Conservation (phyloP, 164 flowering plant species). For the Magnolia changhungtana region DNA sequence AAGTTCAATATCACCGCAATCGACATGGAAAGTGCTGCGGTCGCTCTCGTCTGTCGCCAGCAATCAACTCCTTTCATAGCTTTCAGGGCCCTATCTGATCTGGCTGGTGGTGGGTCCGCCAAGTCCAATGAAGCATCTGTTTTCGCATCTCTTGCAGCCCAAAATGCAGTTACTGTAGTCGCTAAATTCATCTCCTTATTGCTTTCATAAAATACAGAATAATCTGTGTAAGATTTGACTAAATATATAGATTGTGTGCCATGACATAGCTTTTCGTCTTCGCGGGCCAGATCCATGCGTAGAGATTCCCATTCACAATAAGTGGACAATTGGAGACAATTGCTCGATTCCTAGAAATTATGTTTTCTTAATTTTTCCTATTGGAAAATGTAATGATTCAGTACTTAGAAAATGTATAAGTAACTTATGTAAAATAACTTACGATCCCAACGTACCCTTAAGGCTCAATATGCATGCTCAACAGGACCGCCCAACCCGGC, state of each 20-base stretch:
- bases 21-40: constrained; percentile 40
- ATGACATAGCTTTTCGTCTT: background rate
- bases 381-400: no score
- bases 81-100: constrained; percentile 30
- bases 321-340: no score
- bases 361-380: no score
- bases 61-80: constrained; percentile 30
- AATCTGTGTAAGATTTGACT: background rate
- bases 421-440: no score
- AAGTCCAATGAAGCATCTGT: constrained; percentile 24
- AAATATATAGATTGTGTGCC: background rate
- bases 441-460: no score
- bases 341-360: no score
- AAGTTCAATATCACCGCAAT: constrained; percentile 25
- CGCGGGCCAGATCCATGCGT: no score
- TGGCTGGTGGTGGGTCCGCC: constrained; percentile 37
- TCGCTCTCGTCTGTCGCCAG: constrained; percentile 30
- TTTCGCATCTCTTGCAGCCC: constrained; percentile 24
- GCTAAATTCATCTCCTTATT: constrained; percentile 16
- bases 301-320: no score
- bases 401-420: no score
- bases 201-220: background rate
- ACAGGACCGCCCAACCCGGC: no score
- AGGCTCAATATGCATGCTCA: no score
- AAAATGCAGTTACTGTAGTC: constrained; percentile 24